Base-by-base conservation (phyloP, 306 rosid species). In the Clitoria ternatea region DNA sequence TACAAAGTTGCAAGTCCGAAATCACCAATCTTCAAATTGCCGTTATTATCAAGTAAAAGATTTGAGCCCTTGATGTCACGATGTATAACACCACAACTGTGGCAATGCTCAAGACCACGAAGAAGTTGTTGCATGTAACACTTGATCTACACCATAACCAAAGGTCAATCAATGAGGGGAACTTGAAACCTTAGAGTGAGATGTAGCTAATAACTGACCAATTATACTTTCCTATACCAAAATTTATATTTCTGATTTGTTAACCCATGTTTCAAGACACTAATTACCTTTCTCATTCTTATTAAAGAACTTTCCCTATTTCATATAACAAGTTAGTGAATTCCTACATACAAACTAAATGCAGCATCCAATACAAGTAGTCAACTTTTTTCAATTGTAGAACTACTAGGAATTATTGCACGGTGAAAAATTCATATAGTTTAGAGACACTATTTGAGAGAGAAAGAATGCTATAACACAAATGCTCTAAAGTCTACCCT, bases 61-160 rank as follows among this genome's bases (percentile, higher is more conserved):
- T 91, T 91, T 61, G 97, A 82, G 24, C 97, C 93, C 77, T 89
- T 91, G 79, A 91, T 87, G 81, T 91, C 97, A 42, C 96, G 89
- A 47, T 91, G 97, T 80, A 91, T 79, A 78, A 91, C 87, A 61
- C 96, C 91, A 24, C 77, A 85, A 66, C 79, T 81, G 70, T 91
- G 96, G 67, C 93, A 87, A 77, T 91, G 93, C 74, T 87, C 96
- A 71, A 91, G 88, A 55, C 97, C 97, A 12, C 61, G 15, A 67
- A 91, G 91, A 52, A 91, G 80, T 50, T 91, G 96, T 72, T 85
- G 93, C 93, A 89, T 82, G 67, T 80, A 89, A 66, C 97, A 91
- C 63, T 91, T 91, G 37, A 89, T 83, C 97, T 91, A 87, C 72
- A 80, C 24, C 45, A 63, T 24, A 59, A 66, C 17, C 8, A n/a